phyloP scores from a whole-genome alignment of 2,329 filamentous ascomycete species.

The Aspergillus carbonarius region DNA sequence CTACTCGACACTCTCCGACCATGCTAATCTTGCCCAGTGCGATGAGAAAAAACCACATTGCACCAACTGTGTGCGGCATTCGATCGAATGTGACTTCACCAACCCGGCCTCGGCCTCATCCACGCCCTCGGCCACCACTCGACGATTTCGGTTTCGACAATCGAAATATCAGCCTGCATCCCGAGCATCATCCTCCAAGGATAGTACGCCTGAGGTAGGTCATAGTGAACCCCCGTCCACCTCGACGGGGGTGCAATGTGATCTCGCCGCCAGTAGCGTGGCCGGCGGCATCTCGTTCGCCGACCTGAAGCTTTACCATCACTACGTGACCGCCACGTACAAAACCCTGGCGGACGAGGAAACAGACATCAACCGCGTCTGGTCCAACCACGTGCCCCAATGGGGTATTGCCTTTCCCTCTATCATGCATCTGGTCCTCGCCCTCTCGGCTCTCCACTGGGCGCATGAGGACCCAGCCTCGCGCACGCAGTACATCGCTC shows the following conservation, averaged over 20 bases:
- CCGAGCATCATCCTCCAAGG: background rate
- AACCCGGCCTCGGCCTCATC: constrained; percentile 9
- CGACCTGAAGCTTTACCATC: constrained; percentile 34
- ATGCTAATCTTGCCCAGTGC: constrained; percentile 26
- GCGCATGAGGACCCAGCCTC: constrained; percentile 20
- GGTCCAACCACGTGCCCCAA: constrained; percentile 30
- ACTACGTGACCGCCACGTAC: constrained; percentile 29
- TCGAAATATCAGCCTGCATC: constrained; percentile 18
- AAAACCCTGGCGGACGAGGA: constrained; percentile 25
- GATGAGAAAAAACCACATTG: constrained; percentile 35
- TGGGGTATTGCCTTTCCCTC: constrained; percentile 34
- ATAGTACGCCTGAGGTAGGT: background rate
- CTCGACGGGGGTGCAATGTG: constrained; percentile 17
- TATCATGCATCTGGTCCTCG: constrained; percentile 33
- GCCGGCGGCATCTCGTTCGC: constrained; percentile 23
- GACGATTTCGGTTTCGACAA: constrained; percentile 20
- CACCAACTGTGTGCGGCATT: constrained; percentile 30
- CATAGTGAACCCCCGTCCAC: background rate
- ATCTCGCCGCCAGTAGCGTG: constrained; percentile 11
- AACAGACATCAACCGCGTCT: constrained; percentile 24
- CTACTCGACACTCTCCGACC: background rate
- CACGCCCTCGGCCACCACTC: background rate
- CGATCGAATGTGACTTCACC: constrained; percentile 28
- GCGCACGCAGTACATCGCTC: constrained; percentile 22
- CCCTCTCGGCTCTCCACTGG: constrained; percentile 32